Evolutionary conservation across 2,329 filamentous ascomycete genomes (phyloP), one percentile per base, ranked within the genome.

Genomic region (Blastomyces silverae): DNA sequence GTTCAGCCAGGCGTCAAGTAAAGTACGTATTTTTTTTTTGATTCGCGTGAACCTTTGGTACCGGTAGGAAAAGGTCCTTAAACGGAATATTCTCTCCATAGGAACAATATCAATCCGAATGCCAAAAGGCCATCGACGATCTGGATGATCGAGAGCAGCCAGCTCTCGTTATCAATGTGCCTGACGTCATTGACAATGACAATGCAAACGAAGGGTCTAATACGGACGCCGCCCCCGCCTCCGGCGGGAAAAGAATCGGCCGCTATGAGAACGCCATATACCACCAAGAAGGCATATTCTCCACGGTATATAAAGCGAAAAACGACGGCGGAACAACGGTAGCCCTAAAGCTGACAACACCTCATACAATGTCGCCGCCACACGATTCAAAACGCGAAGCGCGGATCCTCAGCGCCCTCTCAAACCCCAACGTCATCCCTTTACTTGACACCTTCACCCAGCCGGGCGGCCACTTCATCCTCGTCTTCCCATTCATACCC

Each of bases 321-420:
- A 69, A 71, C n/a, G 72, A 76, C 2, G 71, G 76, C 42, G 74
- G 78, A 66, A 69, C 73, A 68, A 69, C 84, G 13, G 81, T 88
- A 6, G 94, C 93, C 1, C 80, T 99, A 60, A 99, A 99, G 74
- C 87, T 97, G 66, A 96, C 94, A 46, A 87, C 86, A 37, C 87
- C 90, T 42, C 87, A 87, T 48, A 81, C 83, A 63, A 86, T 89
- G 78, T 83, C 87, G 48, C 87, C 89, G 65, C 94, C 94, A 11
- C 94, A 99, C 76, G 87, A 95, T 73, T 89, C 91, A 1, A 79
- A 83, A 58, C 87, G 90, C 55, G 94, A 99, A 79, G 87, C 87
- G 62, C 86, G 87, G 68, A 87, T 97, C 58, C 82, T 99, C 2
- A 75, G 76, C 37, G 76, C 80, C 13, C 80, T 90, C 20, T 81